Conservation (phyloP, 352 stramenopile species). For the Phytopythium delawarense region DNA sequence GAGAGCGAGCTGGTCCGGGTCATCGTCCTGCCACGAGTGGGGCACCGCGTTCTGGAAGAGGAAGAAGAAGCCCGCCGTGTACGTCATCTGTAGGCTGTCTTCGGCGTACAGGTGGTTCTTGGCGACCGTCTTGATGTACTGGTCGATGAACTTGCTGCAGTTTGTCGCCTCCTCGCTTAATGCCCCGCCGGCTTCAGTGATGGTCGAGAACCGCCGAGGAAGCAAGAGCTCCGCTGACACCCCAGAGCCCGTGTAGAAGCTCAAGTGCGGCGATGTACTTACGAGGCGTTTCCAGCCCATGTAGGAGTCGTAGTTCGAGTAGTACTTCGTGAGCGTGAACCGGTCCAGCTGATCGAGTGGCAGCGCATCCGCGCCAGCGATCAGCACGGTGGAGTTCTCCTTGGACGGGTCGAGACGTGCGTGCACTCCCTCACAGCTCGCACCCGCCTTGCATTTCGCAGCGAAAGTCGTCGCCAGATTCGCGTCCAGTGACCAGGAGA, state of each 20-base stretch:
- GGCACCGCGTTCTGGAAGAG: constrained; percentile 29
- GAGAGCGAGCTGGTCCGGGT: background rate
- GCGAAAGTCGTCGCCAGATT: background rate
- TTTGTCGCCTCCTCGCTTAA: background rate
- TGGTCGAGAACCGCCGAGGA: constrained; percentile 6
- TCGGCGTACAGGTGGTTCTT: constrained; percentile 42
- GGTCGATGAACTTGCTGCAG: constrained; percentile 10
- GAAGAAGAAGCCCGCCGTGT: constrained; percentile 29
- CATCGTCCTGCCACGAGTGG: background rate
- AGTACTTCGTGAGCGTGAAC: background rate
- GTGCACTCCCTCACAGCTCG: background rate
- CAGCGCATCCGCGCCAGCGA: background rate
- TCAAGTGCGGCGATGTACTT: background rate
- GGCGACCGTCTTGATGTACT: constrained; percentile 12
- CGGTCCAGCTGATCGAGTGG: constrained; percentile 1
- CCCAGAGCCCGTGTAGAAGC: background rate
- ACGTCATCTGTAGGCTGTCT: constrained; percentile 26
- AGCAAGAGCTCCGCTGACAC: constrained; percentile 3
- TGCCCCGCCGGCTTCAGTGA: background rate
- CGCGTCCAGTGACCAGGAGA: constrained; percentile 9
- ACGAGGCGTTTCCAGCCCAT: constrained; percentile 13
- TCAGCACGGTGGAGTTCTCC: background rate
- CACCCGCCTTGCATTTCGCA: background rate
- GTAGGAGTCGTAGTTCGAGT: background rate
- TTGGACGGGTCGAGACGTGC: background rate